Evolutionary conservation across 257 asterid genomes (phyloP).

Genomic region (Phtheirospermum japonicum): DNA sequence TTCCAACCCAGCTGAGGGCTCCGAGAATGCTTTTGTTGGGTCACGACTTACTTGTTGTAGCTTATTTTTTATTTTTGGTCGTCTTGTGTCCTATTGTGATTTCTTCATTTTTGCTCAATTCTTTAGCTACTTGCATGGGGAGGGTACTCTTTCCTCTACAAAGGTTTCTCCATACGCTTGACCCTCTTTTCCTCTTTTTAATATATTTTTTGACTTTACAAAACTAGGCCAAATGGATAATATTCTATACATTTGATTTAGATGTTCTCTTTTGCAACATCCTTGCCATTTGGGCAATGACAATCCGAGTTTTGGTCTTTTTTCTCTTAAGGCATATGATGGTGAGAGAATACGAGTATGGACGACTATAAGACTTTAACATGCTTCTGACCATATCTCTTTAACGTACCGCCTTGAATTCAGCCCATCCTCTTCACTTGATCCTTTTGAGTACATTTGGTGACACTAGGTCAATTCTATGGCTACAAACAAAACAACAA

Average conservation of each 20-base stretch:
- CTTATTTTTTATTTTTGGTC: too few relatives aligned
- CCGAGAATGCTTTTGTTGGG: too few relatives aligned
- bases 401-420: constrained; percentile 80
- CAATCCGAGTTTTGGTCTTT: constrained; percentile 65
- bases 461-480: constrained; percentile 42
- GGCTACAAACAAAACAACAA: constrained; percentile 34
- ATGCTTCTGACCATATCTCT: constrained; percentile 88
- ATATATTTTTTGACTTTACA: too few relatives aligned
- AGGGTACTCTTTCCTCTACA: too few relatives aligned
- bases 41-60: too few relatives aligned
- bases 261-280: constrained; percentile 53
- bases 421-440: constrained; percentile 70
- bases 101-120: too few relatives aligned
- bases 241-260: constrained; percentile 54
- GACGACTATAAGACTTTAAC: constrained; percentile 59
- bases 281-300: constrained; percentile 76
- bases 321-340: constrained; percentile 56
- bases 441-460: constrained; percentile 66
- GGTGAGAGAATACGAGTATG: constrained; percentile 44
- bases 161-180: too few relatives aligned
- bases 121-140: too few relatives aligned
- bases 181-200: too few relatives aligned
- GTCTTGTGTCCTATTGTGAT: too few relatives aligned
- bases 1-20: too few relatives aligned
- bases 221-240: constrained; percentile 18